Conservation (phyloP, 257 asterid genomes). For the Solanum rostratum region DNA sequence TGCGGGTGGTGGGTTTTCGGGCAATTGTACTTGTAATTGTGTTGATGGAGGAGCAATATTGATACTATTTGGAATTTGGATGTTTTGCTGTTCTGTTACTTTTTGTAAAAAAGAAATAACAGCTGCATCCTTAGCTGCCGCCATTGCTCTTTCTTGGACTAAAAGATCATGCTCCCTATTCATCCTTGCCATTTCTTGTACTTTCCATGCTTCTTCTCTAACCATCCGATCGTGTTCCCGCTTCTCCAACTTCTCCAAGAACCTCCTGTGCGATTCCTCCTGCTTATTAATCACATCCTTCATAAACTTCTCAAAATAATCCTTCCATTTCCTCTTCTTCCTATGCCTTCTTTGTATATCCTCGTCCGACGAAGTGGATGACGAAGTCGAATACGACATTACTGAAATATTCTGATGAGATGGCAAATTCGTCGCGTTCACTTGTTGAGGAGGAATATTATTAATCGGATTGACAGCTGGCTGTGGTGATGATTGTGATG, state of each 20-base stretch:
- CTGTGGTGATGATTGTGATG: conserved; percentile 2
- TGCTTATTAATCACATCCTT: conserved; percentile 61
- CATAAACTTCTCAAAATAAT: conserved; percentile 50
- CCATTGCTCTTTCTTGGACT: conserved; percentile 64
- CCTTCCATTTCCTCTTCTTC: conserved; percentile 83
- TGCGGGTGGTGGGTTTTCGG: conserved; percentile 4
- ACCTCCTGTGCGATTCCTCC: conserved; percentile 68
- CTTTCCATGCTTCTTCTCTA: conserved; percentile 82
- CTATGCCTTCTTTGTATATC: conserved; percentile 44
- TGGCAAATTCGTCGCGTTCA: background rate
- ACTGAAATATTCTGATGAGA: conserved; percentile 4
- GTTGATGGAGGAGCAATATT: background rate
- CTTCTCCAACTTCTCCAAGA: conserved; percentile 60
- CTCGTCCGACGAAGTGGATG: conserved; percentile 82
- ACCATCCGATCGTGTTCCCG: conserved; percentile 67
- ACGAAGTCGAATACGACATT: conserved; percentile 51
- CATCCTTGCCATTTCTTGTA: conserved; percentile 60
- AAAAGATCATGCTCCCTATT: conserved; percentile 68
- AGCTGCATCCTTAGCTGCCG: conserved; percentile 76
- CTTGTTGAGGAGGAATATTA: conserved; percentile 6
- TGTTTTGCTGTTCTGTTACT: conserved; percentile 33
- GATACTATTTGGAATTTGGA: conserved; percentile 14
- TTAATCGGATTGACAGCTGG: conserved; percentile 2
- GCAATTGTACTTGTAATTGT: conserved; percentile 7
- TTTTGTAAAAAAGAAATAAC: conserved; percentile 62